Evolutionary conservation across 2,329 filamentous ascomycete species (phyloP), one percentile per base, ranked within the genome.

Genomic region (Sporothrix humicola): DNA sequence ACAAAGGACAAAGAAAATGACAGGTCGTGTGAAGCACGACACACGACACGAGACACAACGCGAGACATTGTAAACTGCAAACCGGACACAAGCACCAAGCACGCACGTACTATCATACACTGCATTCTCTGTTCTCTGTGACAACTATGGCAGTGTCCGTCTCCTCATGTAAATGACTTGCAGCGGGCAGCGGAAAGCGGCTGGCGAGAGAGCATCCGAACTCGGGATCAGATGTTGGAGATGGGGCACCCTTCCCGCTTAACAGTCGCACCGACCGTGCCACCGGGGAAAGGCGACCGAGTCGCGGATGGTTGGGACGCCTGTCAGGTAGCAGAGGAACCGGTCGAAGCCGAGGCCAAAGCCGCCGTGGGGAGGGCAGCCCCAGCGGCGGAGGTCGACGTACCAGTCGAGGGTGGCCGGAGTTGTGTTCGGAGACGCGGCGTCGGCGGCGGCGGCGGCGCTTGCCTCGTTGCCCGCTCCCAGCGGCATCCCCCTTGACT

Each of bases 321-420:
- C 94, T 46, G 92, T 89, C 72, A 98, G 85, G 83, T 97, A 97
- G 79, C 92, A 91, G 77, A 97, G 82, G 76, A 97, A 87, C 72
- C 95, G 89, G 84, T 98, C 95, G 80, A 97, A 97, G 9, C 95
- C 95, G 73, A 98, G 82, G 2, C 95, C 95, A 80, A 97, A 98
- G 0, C 95, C 95, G 58, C 95, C 95, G 79, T 97, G 95, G 50
- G 94, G 94, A 73, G 94, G 93, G 77, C 92, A 95, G n/a, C 95
- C 95, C 88, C 94, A 98, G 77, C 92, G 90, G 75, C 95, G 90
- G 75, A 98, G 86, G 81, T 98, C 94, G 31, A 93, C 85, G 80
- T 97, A 98, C 95, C 95, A 98, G 77, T 91, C 88, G 72, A 97
- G 82, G 82, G 73, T 77, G 78, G n/a, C 79, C 37, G 23, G 23